These are phyloP conservation scores for Coccomyxa sp. DNA, from an alignment of 139 green algal genomes.

Conservation along the genomic window DNA sequence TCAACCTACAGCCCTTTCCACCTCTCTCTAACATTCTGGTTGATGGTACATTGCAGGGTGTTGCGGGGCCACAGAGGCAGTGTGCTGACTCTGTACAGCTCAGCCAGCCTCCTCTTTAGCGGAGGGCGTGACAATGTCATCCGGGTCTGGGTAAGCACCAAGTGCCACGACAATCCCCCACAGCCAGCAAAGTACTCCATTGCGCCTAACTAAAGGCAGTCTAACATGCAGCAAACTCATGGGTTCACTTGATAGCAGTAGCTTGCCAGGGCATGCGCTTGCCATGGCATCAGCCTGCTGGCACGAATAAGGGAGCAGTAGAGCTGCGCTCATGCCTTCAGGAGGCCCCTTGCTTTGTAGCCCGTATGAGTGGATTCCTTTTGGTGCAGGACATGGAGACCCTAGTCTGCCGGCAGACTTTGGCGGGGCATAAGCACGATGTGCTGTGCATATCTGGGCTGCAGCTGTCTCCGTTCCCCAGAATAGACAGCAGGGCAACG, in stretches of 20 bases:
- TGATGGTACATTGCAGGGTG: conserved; percentile 28
- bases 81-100: conserved; percentile 74
- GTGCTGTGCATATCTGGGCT: conserved; percentile 50
- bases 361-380: background rate
- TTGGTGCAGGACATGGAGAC: conserved; percentile 77
- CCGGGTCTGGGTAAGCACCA: conserved; percentile 40
- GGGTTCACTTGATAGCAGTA: background rate
- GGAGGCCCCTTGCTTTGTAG: too few relatives aligned
- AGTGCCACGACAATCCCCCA: too few relatives aligned
- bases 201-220: too few relatives aligned
- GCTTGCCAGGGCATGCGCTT: background rate
- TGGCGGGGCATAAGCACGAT: conserved; percentile 82
- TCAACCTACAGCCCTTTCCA: too few relatives aligned
- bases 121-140: conserved; percentile 87
- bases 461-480: too few relatives aligned
- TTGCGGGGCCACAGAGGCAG: conserved; percentile 67
- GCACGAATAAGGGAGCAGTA: too few relatives aligned
- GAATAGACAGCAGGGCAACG: too few relatives aligned
- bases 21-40: too few relatives aligned
- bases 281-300: too few relatives aligned
- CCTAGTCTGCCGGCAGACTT: conserved; percentile 76
- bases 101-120: conserved; percentile 54
- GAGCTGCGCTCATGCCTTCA: too few relatives aligned
- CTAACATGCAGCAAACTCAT: too few relatives aligned
- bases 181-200: too few relatives aligned